Conservation (phyloP, 352 stramenopile species). For the Phytopythium montanum region DNA sequence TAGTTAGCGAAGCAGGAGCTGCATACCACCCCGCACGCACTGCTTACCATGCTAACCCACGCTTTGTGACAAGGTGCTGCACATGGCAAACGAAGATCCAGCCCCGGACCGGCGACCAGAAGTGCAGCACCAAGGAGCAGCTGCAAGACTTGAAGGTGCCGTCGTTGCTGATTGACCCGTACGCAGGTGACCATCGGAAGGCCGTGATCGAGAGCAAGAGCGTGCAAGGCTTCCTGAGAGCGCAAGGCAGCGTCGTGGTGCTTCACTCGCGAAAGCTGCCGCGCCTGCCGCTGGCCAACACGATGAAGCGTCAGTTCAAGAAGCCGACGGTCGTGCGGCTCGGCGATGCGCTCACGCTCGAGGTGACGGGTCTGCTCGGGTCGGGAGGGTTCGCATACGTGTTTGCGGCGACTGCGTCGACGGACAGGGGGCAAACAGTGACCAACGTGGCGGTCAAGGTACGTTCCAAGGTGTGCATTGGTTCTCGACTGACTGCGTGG, state of each 20-base stretch:
- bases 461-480: conserved; percentile 4
- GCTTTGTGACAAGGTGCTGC: conserved; percentile 1
- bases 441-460: conserved; percentile 67
- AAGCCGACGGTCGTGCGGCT: conserved; percentile 39
- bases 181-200: conserved; percentile 41
- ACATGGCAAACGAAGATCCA: background rate
- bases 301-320: conserved; percentile 49
- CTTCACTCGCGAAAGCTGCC: conserved; percentile 52
- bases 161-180: conserved; percentile 41
- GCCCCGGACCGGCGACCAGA: background rate
- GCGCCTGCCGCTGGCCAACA: conserved; percentile 36
- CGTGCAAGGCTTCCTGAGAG: conserved; percentile 44
- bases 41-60: background rate
- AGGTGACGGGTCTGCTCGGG: conserved; percentile 58
- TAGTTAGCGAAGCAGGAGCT: conserved; percentile 6
- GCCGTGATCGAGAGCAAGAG: conserved; percentile 33
- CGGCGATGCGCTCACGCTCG: conserved; percentile 24
- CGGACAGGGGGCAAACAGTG: conserved; percentile 15
- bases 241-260: conserved; percentile 39
- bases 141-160: background rate
- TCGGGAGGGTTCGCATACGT: conserved; percentile 76
- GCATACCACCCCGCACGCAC: background rate
- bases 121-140: background rate
- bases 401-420: conserved; percentile 46
- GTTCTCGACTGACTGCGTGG: background rate